These are phyloP conservation scores for Psilocybe sp. DNA, from an alignment of 768 basidiomycete species.

Conservation along the genomic window DNA sequence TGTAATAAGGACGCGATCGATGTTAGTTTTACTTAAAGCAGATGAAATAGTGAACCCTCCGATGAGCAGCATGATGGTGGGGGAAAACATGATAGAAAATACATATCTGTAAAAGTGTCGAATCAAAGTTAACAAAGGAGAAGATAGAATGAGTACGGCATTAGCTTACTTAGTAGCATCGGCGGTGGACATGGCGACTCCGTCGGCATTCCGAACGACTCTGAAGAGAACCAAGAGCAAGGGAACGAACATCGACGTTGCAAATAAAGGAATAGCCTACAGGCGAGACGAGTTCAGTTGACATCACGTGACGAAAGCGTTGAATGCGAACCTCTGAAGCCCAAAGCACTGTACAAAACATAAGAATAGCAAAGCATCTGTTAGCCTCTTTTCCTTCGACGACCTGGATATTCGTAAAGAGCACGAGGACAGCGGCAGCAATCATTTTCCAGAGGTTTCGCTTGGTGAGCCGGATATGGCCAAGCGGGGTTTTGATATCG, in stretches of 20 bases:
- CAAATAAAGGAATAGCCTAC: constrained; percentile 94
- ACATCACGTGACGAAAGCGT: not conserved
- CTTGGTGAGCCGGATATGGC: constrained; percentile 61
- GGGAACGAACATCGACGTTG: constrained; percentile 91
- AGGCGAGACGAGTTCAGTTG: not conserved
- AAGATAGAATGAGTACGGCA: not conserved
- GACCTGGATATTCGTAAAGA: constrained; percentile 57
- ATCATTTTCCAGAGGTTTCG: constrained; percentile 56
- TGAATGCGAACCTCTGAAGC: constrained; percentile 77
- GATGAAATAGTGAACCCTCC: constrained; percentile 98
- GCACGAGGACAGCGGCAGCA: constrained; percentile 56
- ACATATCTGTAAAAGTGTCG: constrained; percentile 55
- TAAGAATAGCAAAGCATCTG: constrained; percentile 85
- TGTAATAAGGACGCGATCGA: constrained; percentile 90
- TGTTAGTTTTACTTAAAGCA: constrained; percentile 91
- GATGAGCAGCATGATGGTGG: constrained; percentile 97
- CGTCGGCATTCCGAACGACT: constrained; percentile 66
- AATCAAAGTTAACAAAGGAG: constrained; percentile 3
- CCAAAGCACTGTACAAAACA: constrained; percentile 92
- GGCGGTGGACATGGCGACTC: constrained; percentile 48
- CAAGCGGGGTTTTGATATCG: constrained; percentile 63
- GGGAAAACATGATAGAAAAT: constrained; percentile 94
- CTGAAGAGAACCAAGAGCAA: constrained; percentile 82
- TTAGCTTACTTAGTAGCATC: constrained; percentile 78
- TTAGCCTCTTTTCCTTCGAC: constrained; percentile 72